A percentile compares a stretch with the other conserved stretches of the same genome.
phyloP scores from a whole-genome alignment of 73 alveolate species.

The Breviolum minutum region DNA sequence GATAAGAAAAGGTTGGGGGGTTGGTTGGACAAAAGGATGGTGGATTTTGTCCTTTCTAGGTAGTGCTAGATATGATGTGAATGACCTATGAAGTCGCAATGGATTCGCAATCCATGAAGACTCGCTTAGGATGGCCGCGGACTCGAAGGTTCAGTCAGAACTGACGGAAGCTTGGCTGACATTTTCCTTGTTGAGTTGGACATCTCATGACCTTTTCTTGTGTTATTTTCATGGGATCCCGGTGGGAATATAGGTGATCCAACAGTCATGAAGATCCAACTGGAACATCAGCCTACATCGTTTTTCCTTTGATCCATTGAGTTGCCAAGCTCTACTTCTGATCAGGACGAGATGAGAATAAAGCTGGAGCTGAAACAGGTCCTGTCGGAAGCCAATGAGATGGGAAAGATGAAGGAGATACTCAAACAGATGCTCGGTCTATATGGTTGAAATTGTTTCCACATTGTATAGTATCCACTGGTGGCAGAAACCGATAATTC shows the following conservation, averaged over 20 bases:
- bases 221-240: background rate
- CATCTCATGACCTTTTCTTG: background rate
- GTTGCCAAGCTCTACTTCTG: background rate
- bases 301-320: too few species aligned
- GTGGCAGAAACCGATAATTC: too few species aligned
- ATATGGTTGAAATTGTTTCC: background rate
- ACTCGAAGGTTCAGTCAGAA: background rate
- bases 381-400: constrained; percentile 56
- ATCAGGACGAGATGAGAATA: background rate
- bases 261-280: too few species aligned
- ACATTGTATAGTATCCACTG: background rate
- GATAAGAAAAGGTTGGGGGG: background rate
- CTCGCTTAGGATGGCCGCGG: constrained; percentile 22
- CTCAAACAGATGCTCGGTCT: constrained; percentile 20
- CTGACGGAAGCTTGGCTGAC: background rate
- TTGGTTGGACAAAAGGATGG: background rate
- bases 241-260: background rate
- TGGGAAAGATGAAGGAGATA: constrained; percentile 34
- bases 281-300: too few species aligned
- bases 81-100: too few species aligned
- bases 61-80: too few species aligned
- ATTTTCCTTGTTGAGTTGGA: background rate
- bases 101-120: too few species aligned
- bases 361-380: constrained; percentile 50
- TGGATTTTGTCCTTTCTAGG: too few species aligned